phyloP scores from a whole-genome alignment of 257 asterid genomes.

The Striga asiatica region DNA sequence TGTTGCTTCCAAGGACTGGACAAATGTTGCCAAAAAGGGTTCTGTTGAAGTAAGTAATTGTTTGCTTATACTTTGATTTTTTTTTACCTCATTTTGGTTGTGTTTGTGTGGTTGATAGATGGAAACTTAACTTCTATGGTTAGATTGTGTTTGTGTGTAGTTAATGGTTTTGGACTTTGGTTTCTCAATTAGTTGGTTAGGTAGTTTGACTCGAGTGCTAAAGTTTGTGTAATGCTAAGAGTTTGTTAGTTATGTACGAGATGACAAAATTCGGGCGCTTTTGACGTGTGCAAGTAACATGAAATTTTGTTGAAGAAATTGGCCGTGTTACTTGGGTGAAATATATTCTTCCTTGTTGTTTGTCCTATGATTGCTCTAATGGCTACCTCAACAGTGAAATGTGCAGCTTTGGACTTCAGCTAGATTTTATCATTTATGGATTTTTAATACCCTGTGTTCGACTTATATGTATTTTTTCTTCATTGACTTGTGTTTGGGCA shows the following conservation, averaged over 20 bases:
- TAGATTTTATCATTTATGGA: background rate
- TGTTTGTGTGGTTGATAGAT: background rate
- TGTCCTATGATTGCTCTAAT: background rate
- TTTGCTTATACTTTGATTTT: background rate
- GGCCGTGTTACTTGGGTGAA: too few relatives aligned
- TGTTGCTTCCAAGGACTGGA: slow-evolving; percentile 90
- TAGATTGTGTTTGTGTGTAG: background rate
- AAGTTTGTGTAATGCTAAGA: too few relatives aligned
- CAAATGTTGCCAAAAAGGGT: slow-evolving; percentile 82
- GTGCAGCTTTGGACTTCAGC: too few relatives aligned
- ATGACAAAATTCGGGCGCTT: too few relatives aligned
- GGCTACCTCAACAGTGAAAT: background rate
- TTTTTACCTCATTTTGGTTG: background rate
- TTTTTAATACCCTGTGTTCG: background rate
- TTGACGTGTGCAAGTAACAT: too few relatives aligned
- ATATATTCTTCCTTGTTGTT: background rate
- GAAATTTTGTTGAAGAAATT: too few relatives aligned
- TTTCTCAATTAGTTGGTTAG: too few relatives aligned
- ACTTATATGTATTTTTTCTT: background rate
- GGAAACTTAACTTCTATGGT: background rate
- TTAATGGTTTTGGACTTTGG: background rate
- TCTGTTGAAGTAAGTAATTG: slow-evolving; percentile 64
- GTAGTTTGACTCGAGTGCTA: too few relatives aligned
- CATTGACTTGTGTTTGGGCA: background rate
- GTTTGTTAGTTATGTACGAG: too few relatives aligned